Evolutionary conservation across 495 filamentous ascomycete genomes (phyloP), one percentile per base, ranked within the genome.

Genomic region (Hypoxylon cercidicola): DNA sequence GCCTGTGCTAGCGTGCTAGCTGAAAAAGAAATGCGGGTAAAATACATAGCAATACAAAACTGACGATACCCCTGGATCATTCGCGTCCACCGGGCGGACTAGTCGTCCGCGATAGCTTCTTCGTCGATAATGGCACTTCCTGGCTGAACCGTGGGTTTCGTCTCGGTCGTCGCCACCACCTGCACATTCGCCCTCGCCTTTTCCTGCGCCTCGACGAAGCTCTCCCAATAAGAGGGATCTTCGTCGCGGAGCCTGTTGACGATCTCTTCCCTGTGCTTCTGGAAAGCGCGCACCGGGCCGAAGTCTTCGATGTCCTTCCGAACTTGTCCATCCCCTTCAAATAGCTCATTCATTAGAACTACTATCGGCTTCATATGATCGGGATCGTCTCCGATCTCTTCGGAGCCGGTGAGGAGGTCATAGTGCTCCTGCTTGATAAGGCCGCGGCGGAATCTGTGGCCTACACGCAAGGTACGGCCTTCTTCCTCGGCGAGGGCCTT

Each of bases 401-500:
- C 72, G 20, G 76, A 72, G 0, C 71, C 72, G 7, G 74, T 76
- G 9, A 85, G 75, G 9, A 77, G 60, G 16, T 79, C 64, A 44
- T 77, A 77, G 46, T 84, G 72, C 47, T 84, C 81, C 8, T 75
- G 75, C 55, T 77, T 79, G 51, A 80, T 70, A 30, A 80, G 73
- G 35, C 71, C 90, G 1, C 88, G 85, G 16, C 92, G 88, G 58
- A 97, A 82, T 61, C 89, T 85, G 70, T 96, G 92, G 13, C 92
- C 91, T 10, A 93, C 85, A 19, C 93, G 90, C 68, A 96, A 90
- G 60, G 94, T 86, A 35, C 89, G 90, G 44, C 90, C 95, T 83
- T 99, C 95, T 77, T 99, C 95, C 43, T 92, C 84, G 10, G 89
- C 88, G 47, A 94, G 86, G 19, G 88, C 90, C 48, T 87, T 89